Percentiles rank a stretch among this genome's conserved stretches.
phyloP scores from a whole-genome alignment of 331 rosid genomes.

The Spiraea crenata region DNA sequence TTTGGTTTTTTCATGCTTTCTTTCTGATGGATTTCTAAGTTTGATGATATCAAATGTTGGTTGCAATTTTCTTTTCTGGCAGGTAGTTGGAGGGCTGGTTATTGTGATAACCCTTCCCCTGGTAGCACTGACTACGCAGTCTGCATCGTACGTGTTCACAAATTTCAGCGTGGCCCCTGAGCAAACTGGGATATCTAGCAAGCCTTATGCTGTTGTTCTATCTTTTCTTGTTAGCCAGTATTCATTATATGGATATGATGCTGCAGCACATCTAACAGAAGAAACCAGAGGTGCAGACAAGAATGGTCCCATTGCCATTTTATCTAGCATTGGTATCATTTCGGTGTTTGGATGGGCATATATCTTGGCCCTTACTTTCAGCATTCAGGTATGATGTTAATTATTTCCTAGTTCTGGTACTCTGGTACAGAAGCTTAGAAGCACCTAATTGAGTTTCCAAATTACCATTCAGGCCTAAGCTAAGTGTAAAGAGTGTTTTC shows the following conservation, averaged over 20 bases:
- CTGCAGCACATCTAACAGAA: constrained; percentile 88
- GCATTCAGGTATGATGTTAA: constrained; percentile 62
- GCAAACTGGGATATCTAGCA: constrained; percentile 70
- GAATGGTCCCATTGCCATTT: constrained; percentile 83
- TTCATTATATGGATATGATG: constrained; percentile 84
- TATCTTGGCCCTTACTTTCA: constrained; percentile 80
- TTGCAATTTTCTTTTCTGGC: constrained; percentile 19
- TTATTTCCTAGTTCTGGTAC: neutral
- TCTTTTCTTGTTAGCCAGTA: constrained; percentile 84
- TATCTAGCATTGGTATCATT: constrained; percentile 73
- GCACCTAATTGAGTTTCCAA: neutral
- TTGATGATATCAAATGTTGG: neutral
- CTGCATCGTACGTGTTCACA: constrained; percentile 78
- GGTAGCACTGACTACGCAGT: constrained; percentile 57
- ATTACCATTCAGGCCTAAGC: neutral
- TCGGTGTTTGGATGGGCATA: constrained; percentile 87
- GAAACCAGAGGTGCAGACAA: constrained; percentile 89
- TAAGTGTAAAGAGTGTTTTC: neutral
- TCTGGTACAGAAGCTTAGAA: neutral
- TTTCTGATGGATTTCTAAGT: neutral
- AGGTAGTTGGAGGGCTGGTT: constrained; percentile 71
- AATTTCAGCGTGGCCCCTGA: constrained; percentile 50
- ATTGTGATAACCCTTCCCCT: constrained; percentile 70
- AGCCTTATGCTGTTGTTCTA: constrained; percentile 77
- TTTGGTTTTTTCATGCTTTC: neutral